Evolutionary conservation across 2,329 filamentous ascomycete genomes (phyloP), one percentile per base, ranked within the genome.

Genomic region (Mariannaea elegans): DNA sequence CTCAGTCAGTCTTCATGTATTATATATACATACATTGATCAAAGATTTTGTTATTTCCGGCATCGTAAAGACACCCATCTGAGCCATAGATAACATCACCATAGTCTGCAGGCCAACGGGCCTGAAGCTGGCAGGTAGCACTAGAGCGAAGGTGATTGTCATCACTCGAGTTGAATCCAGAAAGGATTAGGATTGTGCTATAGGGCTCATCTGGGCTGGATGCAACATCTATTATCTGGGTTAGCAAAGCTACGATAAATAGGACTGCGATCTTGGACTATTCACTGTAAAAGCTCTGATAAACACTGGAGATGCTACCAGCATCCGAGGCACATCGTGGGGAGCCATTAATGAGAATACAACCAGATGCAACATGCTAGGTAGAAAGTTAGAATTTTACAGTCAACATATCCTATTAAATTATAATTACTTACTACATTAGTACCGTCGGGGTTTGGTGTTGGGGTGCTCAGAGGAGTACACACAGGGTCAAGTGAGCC

Each of bases 81-180:
- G 47, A 47, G 8, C 52, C 52, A 8, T 50, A 56, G n/a, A 34
- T 53, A 4, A 63, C 32, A 23, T 61, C 61, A 21, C 61, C 57
- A 24, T 56, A 63, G 52, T 63, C 57, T 13, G 57, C 39, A 5
- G 61, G 52, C 51, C 51, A 60, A 38, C 51, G 57, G 19, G 57
- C 57, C 4, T 60, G 51, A 7, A 63, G 52, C 23, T 56, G 24
- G 24, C 61, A 63, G 9, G 52, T 50, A 3, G 61, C 46, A 3
- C 16, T 27, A 18, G 45, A 6, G 29, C 55, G 56, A 10, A 57
- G 46, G 21, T 53, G 41, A 24, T 39, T 31, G 14, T 61, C 47
- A 14, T 32, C 19, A 29, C 21, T 56, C 4, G 50, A 31, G 21
- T 62, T 49, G 16, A 56, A 62, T 14, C 60, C 60, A n/a, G 56